Conservation (phyloP, 2,329 filamentous ascomycete species). For the Magnaporthiopsis incrustans region DNA sequence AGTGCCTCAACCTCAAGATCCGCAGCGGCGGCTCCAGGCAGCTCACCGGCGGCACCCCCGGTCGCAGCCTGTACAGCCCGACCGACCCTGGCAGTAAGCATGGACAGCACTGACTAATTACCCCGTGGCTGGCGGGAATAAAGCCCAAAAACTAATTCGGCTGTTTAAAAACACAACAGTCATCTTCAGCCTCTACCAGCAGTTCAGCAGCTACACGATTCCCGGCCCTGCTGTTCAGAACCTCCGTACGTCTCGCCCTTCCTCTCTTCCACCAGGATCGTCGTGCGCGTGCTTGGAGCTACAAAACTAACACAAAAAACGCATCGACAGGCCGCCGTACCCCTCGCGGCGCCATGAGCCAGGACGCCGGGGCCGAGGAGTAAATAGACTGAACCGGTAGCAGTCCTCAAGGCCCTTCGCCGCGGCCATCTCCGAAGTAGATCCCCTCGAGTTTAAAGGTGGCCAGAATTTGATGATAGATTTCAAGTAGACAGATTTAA, state of each 20-base stretch:
- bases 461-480: no score
- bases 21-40: constrained; percentile 17
- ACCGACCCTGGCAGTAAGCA: constrained; percentile 26
- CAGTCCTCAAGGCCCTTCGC: no score
- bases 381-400: not conserved
- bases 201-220: constrained; percentile 4
- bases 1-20: constrained; percentile 21
- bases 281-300: not conserved
- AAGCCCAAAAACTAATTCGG: not conserved
- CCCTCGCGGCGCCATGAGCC: not conserved
- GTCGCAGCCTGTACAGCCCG: constrained; percentile 24
- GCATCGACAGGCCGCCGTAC: not conserved
- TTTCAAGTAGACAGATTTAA: no score
- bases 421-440: no score
- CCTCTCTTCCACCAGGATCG: not conserved
- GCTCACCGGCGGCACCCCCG: constrained; percentile 3
- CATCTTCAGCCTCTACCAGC: constrained; percentile 31
- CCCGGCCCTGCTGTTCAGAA: not conserved
- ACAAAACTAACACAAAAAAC: not conserved
- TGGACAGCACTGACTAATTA: not conserved
- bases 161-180: constrained; percentile 12
- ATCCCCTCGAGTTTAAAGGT: no score
- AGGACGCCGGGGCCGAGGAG: not conserved
- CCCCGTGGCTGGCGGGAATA: not conserved
- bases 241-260: not conserved